Base-by-base conservation (phyloP, 495 filamentous ascomycete species). In the Neurospora sp. region DNA sequence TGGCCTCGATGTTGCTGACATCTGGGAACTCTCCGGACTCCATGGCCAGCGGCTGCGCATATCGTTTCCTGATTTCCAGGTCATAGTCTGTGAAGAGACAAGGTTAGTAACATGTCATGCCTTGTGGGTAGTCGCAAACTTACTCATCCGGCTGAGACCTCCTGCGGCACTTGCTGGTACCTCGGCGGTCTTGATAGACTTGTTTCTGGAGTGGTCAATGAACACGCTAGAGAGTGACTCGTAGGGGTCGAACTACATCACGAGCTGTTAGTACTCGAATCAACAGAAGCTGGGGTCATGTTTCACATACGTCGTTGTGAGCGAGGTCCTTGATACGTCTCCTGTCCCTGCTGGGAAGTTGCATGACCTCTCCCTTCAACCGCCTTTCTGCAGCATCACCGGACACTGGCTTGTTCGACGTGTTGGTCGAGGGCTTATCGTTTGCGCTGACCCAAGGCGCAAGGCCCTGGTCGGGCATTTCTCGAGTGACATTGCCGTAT, bases 21-120 rank as follows among this genome's bases (percentile, higher is more conserved):
- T 96, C 93, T 16, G 96, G 96, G 77, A 99, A 98, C 82, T 98
- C 96, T 72, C 93, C 92, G 1, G 94, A 94, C 81, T 98, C 96
- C 42, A 90, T 87, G 38, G 92, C 92, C 38, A 99, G 86, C 14
- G 95, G 91, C 76, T 94, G 92, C 45, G 91, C 89, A 82, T 92
- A 99, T 73, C 93, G 92, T 85, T 96, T 96, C 72, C 94, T 89
- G 75, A 97, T 97, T 82, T 98, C 96, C 48, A 96, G 84, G 74
- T 97, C 93, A 88, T 90, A 93, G 78, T 97, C 92, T 94, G 71
- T 68, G 41, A 72, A 73, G 69, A 41, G 27, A 44, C n/a, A 68
- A 40, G 8, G 39, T 65, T 16, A 72, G 71, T 70, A 22, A 22
- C 37, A 4, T 40, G 4, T 20, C 0, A 16, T 12, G 61, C 3